Evolutionary conservation across 2,329 filamentous ascomycete genomes (phyloP).

Genomic region (Alternaria angustiovoidea): DNA sequence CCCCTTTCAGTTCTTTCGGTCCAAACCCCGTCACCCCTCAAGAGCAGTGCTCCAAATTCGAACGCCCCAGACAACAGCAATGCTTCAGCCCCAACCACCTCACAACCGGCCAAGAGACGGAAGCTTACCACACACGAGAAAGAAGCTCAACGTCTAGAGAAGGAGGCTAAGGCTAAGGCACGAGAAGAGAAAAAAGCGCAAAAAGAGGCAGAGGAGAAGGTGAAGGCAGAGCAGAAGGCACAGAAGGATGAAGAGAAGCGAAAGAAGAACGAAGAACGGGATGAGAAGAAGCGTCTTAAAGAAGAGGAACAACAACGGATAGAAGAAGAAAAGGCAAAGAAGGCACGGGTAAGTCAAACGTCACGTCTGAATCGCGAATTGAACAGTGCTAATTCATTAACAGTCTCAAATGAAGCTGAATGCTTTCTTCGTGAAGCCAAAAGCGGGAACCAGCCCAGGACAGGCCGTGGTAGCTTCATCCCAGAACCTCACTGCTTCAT

Average conservation of each 20-base stretch:
- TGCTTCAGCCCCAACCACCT: slow-evolving; percentile 6
- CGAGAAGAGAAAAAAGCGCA: slow-evolving; percentile 47
- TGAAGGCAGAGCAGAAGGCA: slow-evolving; percentile 49
- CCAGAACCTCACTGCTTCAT: slow-evolving; percentile 42
- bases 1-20: slow-evolving; percentile 44
- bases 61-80: slow-evolving; percentile 26
- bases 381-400: slow-evolving; percentile 24
- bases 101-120: slow-evolving; percentile 52
- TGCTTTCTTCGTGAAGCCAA: slow-evolving; percentile 56
- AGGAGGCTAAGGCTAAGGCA: slow-evolving; percentile 49
- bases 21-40: slow-evolving; percentile 44
- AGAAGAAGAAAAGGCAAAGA: slow-evolving; percentile 48
- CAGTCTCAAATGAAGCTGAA: slow-evolving; percentile 54
- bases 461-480: slow-evolving; percentile 41
- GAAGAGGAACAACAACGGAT: slow-evolving; percentile 60
- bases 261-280: slow-evolving; percentile 47
- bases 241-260: slow-evolving; percentile 49
- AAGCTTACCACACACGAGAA: slow-evolving; percentile 56
- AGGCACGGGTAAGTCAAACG: slow-evolving; percentile 49
- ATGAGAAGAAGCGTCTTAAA: slow-evolving; percentile 52
- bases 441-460: slow-evolving; percentile 40
- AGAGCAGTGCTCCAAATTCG: slow-evolving; percentile 18
- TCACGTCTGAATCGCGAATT: slow-evolving; percentile 6
- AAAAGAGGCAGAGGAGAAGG: slow-evolving; percentile 46
- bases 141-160: slow-evolving; percentile 48